Base-by-base conservation (phyloP, 2,329 filamentous ascomycete species). In the Trichophaea hybrida region DNA sequence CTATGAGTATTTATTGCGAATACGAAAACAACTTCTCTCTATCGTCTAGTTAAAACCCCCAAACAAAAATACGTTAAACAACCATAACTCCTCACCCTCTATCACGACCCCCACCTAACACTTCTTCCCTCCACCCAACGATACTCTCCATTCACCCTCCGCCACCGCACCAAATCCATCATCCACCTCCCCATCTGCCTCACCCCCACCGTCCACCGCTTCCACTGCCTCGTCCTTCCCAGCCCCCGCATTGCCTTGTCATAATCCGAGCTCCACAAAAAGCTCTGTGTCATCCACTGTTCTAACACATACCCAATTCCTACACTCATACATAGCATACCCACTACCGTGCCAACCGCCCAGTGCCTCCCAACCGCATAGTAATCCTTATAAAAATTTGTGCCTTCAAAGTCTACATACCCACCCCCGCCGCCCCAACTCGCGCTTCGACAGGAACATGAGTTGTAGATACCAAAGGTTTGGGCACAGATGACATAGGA, bases 381-480 rank as follows among this genome's bases (percentile, higher is more conserved):
- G 31, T 63, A 50, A 24, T 24, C 24, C 17, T 70, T 71, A 5
- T 71, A 70, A 1, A 69, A 69, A 43, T 70, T 68, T 12, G 67
- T 64, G 24, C 68, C 68, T 40, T 68, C 68, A 44, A 73, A 70
- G 52, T 76, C 73, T 35, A 76, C 69, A 56, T 76, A 76, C 10
- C 75, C 74, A n/a, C 72, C 72, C 4, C 60, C 67, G 1, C 66
- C 62, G 0, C 65, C 70, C 72, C 73, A 75, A 4, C 59, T 68
- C 17, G 71, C 72, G 1, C 72, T 70, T 50, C 73, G 69, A 64
- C 75, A 76, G 13, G 70, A 60, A 65, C 74, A 76, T 2, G 69
- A 75, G 57, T 72, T 71, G 62, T 73, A 74, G 24, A 66, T 66
- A 6, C 75, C 74, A 12, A 73, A 71, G 0, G 74, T 74, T 58